phyloP scores from a whole-genome alignment of 148 eudicot species.

The Tetragonia tetragonoides region DNA sequence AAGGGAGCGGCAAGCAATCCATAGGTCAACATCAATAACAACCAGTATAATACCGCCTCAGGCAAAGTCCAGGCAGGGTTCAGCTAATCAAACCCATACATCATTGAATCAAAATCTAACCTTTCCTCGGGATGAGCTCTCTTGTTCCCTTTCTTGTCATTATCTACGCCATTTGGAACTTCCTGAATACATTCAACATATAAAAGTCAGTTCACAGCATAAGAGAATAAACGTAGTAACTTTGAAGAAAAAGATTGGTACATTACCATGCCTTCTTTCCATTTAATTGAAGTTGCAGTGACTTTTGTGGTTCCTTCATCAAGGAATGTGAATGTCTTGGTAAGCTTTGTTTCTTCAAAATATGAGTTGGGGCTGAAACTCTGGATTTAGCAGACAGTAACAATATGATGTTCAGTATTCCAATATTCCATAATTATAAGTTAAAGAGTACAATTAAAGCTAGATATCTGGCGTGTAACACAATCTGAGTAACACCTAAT shows the following conservation, averaged over 20 bases:
- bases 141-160: conserved; percentile 83
- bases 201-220: conserved; percentile 1
- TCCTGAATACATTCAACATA: conserved; percentile 42
- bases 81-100: not conserved
- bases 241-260: conserved; percentile 5
- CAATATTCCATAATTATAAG: not conserved
- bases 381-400: conserved; percentile 37
- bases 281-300: conserved; percentile 75
- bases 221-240: not conserved
- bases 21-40: not conserved
- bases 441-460: not conserved
- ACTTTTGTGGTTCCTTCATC: conserved; percentile 87
- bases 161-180: conserved; percentile 59
- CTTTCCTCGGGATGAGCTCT: conserved; percentile 79
- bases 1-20: not conserved
- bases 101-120: conserved; percentile 31
- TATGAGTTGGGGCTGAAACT: conserved; percentile 75
- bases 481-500: not conserved
- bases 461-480: not conserved
- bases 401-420: not conserved
- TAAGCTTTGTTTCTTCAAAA: conserved; percentile 81
- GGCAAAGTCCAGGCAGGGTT: no score
- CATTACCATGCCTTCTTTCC: conserved; percentile 95
- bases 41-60: no score
- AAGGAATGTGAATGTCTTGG: conserved; percentile 77